phyloP scores from a whole-genome alignment of 2,329 filamentous ascomycete species.

The Penicillium capsulatum region DNA sequence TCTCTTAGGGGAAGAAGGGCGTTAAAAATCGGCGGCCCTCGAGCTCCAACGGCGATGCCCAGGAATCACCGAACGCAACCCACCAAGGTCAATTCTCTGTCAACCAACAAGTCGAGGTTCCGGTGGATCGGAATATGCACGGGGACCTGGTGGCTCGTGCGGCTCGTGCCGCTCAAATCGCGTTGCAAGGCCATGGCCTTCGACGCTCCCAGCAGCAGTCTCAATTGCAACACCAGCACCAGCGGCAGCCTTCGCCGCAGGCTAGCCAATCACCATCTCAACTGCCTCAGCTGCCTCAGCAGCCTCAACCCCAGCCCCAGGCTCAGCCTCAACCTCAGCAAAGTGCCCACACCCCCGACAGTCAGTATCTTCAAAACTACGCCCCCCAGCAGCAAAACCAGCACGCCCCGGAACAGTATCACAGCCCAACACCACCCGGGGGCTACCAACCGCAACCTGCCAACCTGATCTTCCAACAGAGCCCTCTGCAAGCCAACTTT shows the following conservation, averaged over 20 bases:
- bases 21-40: constrained; percentile 37
- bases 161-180: constrained; percentile 47
- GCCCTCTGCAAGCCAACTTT: constrained; percentile 39
- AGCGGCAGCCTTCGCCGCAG: constrained; percentile 25
- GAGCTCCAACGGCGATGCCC: constrained; percentile 35
- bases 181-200: constrained; percentile 43
- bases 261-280: constrained; percentile 23
- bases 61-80: constrained; percentile 36
- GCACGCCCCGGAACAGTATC: constrained; percentile 29
- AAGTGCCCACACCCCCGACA: constrained; percentile 22
- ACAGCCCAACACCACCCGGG: constrained; percentile 33
- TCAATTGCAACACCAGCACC: constrained; percentile 33
- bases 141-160: constrained; percentile 47
- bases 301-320: constrained; percentile 16
- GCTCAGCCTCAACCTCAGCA: constrained; percentile 22
- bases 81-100: constrained; percentile 43
- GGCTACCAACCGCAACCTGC: constrained; percentile 34
- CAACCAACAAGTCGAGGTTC: constrained; percentile 37
- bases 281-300: constrained; percentile 17
- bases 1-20: constrained; percentile 36
- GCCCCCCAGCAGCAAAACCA: constrained; percentile 33
- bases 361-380: constrained; percentile 34
- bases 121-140: constrained; percentile 39
- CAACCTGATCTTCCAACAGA: constrained; percentile 39
- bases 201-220: constrained; percentile 35